These are phyloP conservation scores for Alternaria triticina DNA, from an alignment of 2,329 filamentous ascomycete species.

Conservation along the genomic window DNA sequence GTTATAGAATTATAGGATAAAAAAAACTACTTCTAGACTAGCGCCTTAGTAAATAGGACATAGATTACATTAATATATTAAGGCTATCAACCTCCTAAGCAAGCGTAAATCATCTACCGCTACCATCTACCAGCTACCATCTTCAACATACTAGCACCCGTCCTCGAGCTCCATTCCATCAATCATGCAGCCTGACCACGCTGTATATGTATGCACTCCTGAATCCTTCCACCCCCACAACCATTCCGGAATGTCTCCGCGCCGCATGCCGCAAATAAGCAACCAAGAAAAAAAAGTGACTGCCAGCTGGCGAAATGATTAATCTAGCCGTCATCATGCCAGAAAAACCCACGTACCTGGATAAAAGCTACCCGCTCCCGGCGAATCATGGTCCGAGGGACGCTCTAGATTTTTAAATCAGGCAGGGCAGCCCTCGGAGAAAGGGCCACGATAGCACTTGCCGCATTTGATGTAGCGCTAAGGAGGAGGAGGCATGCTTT, in stretches of 20 bases:
- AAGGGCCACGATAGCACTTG: slow-evolving; percentile 18
- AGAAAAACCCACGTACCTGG: slow-evolving; percentile 17
- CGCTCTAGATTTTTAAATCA: not conserved
- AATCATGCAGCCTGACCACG: not conserved
- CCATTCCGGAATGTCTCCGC: slow-evolving; percentile 12
- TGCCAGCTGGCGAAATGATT: slow-evolving; percentile 18
- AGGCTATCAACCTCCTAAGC: slow-evolving; percentile 22
- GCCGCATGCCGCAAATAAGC: slow-evolving; percentile 11
- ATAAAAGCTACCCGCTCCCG: slow-evolving; percentile 5
- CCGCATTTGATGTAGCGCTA: slow-evolving; percentile 8
- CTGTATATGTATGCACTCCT: slow-evolving; percentile 25
- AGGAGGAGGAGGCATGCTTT: not conserved
- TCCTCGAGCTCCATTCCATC: not conserved
- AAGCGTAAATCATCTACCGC: not conserved
- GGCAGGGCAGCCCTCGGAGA: not conserved
- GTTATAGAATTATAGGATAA: too few relatives aligned
- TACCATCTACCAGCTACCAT: not conserved
- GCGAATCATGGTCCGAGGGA: slow-evolving; percentile 10
- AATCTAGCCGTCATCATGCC: slow-evolving; percentile 21
- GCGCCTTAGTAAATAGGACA: too few relatives aligned
- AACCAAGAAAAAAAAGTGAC: slow-evolving; percentile 1
- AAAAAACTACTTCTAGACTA: too few relatives aligned
- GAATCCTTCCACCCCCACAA: slow-evolving; percentile 8
- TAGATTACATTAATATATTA: too few relatives aligned
- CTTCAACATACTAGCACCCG: not conserved